Base-by-base conservation (phyloP, 2,329 filamentous ascomycete species). In the Penicillium griseofulvum region DNA sequence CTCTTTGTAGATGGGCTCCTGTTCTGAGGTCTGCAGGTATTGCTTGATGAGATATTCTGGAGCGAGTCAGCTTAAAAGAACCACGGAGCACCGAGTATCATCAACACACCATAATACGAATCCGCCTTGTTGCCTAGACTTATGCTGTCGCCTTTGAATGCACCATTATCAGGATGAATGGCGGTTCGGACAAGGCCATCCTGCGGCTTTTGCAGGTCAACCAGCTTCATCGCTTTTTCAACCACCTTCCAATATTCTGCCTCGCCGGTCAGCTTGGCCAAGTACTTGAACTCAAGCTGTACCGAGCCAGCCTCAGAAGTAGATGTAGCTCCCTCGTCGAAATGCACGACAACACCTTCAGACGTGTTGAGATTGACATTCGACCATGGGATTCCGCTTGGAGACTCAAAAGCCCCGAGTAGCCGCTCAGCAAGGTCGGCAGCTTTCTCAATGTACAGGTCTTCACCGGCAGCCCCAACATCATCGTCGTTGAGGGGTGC, bases 41-140 rank as follows among this genome's bases (percentile, higher is more conserved):
- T 99, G 94, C 78, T 99, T 99, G 79, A 97, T 95, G 48, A 99
- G 84, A 72, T 99, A 99, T 76, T 99, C 91, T 79, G 39, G 12
- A 48, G 19, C 39, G 34, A 29, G 47, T 62, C 41, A 61, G 62
- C 54, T 48, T 48, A 24, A 31, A 46, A 16, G n/a, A 11, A 16
- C 12, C 17, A 22, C 33, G 0, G 16, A n/a, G 11, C n/a, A 26
- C 11, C 8, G 22, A 31, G 46, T 26, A 29, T 29, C 16, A 11
- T 31, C 31, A 41, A 62, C 70, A 42, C 67, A 79, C 77, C 83
- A 76, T 99, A 99, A 76, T 97, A 99, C 45, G 92, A 97, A 77
- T 99, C 94, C 43, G 94, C 94, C 58, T 94, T 85, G 71, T 91
- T 97, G 37, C 94, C 94, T 22, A 97, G 81, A 17, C 94, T 89